Conservation (phyloP, 805 yeast species). For the Wickerhamiella azyma region DNA sequence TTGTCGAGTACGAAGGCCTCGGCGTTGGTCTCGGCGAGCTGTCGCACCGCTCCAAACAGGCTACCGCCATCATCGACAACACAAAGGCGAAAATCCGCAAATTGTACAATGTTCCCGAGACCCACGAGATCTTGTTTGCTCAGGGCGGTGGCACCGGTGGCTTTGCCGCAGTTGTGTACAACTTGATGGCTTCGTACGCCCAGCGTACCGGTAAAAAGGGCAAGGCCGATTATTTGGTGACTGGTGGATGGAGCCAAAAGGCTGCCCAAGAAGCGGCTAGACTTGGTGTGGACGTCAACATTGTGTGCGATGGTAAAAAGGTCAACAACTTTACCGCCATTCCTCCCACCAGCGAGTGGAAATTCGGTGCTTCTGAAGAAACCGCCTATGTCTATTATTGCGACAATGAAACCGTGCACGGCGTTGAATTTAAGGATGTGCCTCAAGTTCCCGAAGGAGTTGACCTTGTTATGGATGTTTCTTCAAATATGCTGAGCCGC, state of each 20-base stretch:
- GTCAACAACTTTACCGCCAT: slow-evolving; percentile 49
- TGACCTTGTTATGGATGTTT: slow-evolving; percentile 86
- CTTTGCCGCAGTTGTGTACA: slow-evolving; percentile 75
- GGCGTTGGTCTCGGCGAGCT: slow-evolving; percentile 92
- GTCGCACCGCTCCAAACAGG: slow-evolving; percentile 85
- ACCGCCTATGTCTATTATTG: slow-evolving; percentile 81
- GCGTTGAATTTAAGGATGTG: slow-evolving; percentile 63
- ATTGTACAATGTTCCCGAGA: slow-evolving; percentile 67
- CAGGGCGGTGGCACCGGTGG: slow-evolving; percentile 99
- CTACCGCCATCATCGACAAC: slow-evolving; percentile 58
- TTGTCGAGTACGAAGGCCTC: slow-evolving; percentile 50
- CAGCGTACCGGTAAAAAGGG: slow-evolving; percentile 63
- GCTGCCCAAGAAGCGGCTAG: slow-evolving; percentile 76
- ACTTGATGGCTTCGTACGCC: slow-evolving; percentile 61
- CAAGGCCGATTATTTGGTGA: slow-evolving; percentile 70
- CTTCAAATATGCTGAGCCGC: slow-evolving; percentile 80
- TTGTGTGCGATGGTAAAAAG: slow-evolving; percentile 49
- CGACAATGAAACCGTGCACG: slow-evolving; percentile 95
- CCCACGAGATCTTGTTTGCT: slow-evolving; percentile 85
- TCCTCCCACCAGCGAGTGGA: slow-evolving; percentile 58
- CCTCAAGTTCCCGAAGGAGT: slow-evolving; percentile 48
- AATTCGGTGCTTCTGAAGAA: slow-evolving; percentile 37
- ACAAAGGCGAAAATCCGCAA: slow-evolving; percentile 55
- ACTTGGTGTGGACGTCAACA: slow-evolving; percentile 61
- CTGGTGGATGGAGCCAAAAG: slow-evolving; percentile 91